Percentiles rank a stretch among this genome's conserved stretches.
These are phyloP conservation scores for Naganishia randhawae DNA, from an alignment of 768 basidiomycete species.

Conservation along the genomic window DNA sequence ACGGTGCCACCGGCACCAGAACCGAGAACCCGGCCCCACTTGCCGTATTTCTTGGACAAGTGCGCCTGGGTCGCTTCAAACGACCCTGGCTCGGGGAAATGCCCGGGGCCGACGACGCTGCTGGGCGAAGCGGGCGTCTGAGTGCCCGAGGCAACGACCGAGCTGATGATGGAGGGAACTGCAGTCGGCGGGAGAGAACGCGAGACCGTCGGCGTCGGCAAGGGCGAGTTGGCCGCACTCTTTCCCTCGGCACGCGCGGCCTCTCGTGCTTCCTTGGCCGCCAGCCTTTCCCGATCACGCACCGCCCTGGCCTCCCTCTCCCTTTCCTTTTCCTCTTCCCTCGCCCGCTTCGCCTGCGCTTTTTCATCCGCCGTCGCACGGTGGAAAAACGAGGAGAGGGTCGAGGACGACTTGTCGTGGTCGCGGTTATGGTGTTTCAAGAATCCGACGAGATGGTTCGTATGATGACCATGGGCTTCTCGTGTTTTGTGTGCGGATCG, in stretches of 20 bases:
- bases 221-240: constrained; percentile 19
- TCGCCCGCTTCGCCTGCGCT: constrained; percentile 39
- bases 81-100: constrained; percentile 46
- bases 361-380: constrained; percentile 39
- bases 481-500: constrained; percentile 15
- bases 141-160: constrained; percentile 29
- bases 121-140: constrained; percentile 37
- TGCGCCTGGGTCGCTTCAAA: constrained; percentile 57
- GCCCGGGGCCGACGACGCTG: constrained; percentile 43
- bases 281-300: constrained; percentile 8
- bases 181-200: neutral
- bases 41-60: constrained; percentile 97
- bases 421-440: constrained; percentile 48
- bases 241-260: constrained; percentile 15
- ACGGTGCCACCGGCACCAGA: constrained; percentile 98
- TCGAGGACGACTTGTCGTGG: constrained; percentile 46
- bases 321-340: constrained; percentile 42
- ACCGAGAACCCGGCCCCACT: constrained; percentile 93
- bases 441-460: constrained; percentile 38
- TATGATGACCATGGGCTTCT: constrained; percentile 20
- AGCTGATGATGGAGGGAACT: neutral
- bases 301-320: constrained; percentile 30
- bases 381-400: constrained; percentile 48
- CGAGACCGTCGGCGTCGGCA: constrained; percentile 25
- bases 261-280: constrained; percentile 13